phyloP scores from a whole-genome alignment of 176 grass and related monocot species.

The Olyra latifolia region DNA sequence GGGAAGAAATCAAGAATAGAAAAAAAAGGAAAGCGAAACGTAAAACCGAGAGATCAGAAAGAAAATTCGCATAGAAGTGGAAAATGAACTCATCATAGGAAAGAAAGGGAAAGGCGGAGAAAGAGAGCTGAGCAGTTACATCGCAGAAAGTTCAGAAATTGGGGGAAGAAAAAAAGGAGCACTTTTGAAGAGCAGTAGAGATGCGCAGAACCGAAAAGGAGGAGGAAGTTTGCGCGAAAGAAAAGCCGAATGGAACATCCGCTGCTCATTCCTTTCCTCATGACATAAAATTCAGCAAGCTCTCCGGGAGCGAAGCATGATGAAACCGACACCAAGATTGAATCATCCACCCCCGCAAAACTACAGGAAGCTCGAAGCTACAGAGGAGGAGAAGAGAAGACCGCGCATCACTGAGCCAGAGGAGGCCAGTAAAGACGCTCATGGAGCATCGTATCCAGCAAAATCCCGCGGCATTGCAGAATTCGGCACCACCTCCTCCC shows the following conservation, averaged over 20 bases:
- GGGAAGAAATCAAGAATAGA: not conserved
- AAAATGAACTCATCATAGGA: conserved; percentile 13
- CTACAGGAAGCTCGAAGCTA: not conserved
- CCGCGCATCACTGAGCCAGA: not conserved
- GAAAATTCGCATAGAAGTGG: conserved; percentile 6
- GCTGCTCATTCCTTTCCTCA: not conserved
- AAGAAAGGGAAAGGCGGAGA: conserved; percentile 12
- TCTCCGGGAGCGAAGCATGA: not conserved
- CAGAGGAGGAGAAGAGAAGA: not conserved
- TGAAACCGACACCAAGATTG: not conserved
- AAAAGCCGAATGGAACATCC: conserved; percentile 20
- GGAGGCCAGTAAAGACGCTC: not conserved
- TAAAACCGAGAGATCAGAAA: not conserved
- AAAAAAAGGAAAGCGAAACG: not conserved
- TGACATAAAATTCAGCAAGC: not conserved
- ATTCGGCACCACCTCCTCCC: not conserved
- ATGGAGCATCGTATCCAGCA: not conserved
- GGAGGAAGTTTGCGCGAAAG: not conserved
- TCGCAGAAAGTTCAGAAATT: not conserved
- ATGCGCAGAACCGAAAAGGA: not conserved
- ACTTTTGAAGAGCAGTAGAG: not conserved
- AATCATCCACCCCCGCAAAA: not conserved
- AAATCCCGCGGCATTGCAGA: conserved; percentile 27
- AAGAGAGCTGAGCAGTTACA: conserved; percentile 31
- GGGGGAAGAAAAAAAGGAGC: not conserved